A percentile compares a stretch with the other conserved stretches of the same genome.
Evolutionary conservation across 805 yeast genomes (phyloP).

Genomic region (Tanozyma kutaoensis): DNA sequence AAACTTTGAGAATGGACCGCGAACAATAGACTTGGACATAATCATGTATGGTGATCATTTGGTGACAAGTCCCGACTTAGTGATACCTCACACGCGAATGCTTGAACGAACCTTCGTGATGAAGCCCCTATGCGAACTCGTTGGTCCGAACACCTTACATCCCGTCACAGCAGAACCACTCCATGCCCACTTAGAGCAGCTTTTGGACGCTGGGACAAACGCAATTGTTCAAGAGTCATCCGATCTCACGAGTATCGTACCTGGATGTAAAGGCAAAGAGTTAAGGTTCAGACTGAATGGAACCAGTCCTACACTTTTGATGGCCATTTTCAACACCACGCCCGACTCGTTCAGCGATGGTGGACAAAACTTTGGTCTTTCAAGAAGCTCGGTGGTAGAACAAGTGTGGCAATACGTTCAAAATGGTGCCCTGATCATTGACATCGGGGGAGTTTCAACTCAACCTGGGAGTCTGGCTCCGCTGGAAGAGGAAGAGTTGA

Average conservation of each 20-base stretch:
- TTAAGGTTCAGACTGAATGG: conserved; percentile 31
- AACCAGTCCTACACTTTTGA: conserved; percentile 44
- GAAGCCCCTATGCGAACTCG: conserved; percentile 74
- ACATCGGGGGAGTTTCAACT: conserved; percentile 92
- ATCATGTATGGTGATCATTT: conserved; percentile 52
- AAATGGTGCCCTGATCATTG: conserved; percentile 65
- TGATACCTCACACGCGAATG: conserved; percentile 81
- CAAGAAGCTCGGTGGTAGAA: conserved; percentile 26
- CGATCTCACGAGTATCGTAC: conserved; percentile 36
- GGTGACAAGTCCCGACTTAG: conserved; percentile 43
- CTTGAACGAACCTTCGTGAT: conserved; percentile 83
- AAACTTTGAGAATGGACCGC: conserved; percentile 79
- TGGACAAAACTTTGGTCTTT: conserved; percentile 24
- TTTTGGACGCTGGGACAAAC: conserved; percentile 21
- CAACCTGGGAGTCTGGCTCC: conserved; percentile 70
- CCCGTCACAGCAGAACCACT: conserved; percentile 83
- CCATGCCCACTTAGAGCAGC: conserved; percentile 48
- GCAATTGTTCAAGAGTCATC: conserved; percentile 37
- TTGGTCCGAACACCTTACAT: conserved; percentile 53
- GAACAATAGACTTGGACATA: conserved; percentile 84
- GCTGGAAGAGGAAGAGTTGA: conserved; percentile 49
- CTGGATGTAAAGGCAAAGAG: conserved; percentile 14
- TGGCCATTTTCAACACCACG: conserved; percentile 85
- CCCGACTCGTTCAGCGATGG: conserved; percentile 97
- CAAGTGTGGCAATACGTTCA: conserved; percentile 36